Conservation (phyloP, 2,329 filamentous ascomycete species). For the Phialophora tarda region DNA sequence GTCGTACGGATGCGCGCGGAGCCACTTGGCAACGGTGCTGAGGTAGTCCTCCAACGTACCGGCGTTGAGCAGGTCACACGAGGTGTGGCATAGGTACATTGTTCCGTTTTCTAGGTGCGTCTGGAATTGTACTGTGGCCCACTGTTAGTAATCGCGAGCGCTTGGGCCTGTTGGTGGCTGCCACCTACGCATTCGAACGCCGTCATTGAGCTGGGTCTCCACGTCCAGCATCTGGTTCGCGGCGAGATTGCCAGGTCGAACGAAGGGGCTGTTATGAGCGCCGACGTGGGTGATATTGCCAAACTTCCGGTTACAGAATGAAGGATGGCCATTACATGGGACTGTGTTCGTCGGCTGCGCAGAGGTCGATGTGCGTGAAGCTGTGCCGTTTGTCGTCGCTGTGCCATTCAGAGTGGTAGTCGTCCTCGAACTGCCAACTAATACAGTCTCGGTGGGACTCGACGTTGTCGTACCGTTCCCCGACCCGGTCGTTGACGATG, state of each 20-base stretch:
- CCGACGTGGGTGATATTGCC: conserved; percentile 80
- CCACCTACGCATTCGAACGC: conserved; percentile 61
- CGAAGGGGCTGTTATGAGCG: conserved; percentile 82
- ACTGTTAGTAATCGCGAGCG: conserved; percentile 1
- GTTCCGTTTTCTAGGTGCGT: conserved; percentile 62
- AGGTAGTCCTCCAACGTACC: conserved; percentile 80
- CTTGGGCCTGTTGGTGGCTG: background rate
- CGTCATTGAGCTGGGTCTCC: conserved; percentile 75
- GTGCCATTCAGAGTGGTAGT: conserved; percentile 56
- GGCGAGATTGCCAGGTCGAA: conserved; percentile 70
- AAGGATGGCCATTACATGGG: conserved; percentile 78
- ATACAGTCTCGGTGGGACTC: conserved; percentile 43
- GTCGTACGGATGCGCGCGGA: conserved; percentile 78
- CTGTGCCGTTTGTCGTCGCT: conserved; percentile 53
- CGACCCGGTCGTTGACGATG: conserved; percentile 30
- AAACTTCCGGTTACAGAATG: conserved; percentile 77
- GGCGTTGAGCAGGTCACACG: conserved; percentile 79
- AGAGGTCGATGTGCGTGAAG: conserved; percentile 52
- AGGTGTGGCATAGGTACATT: conserved; percentile 82
- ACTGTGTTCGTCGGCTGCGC: conserved; percentile 69
- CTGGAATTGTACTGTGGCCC: conserved; percentile 62
- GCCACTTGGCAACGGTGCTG: conserved; percentile 71
- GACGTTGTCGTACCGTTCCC: conserved; percentile 41
- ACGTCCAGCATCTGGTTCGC: conserved; percentile 76
- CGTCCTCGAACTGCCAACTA: conserved; percentile 47